Conservation (phyloP, 495 filamentous ascomycete species). For the Hypoxylon perforatum region DNA sequence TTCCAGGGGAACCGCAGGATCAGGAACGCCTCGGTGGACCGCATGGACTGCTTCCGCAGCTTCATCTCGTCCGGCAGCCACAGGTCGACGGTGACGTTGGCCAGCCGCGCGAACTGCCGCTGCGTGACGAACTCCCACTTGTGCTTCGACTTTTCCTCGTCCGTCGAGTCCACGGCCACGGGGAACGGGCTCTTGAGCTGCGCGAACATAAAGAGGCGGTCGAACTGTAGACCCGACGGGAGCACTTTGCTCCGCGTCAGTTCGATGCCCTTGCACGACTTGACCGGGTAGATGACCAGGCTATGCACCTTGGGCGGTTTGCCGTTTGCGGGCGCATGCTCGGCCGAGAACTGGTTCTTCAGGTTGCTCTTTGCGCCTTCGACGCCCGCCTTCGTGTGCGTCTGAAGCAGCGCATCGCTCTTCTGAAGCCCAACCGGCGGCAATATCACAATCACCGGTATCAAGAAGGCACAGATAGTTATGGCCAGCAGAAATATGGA, state of each 20-base stretch:
- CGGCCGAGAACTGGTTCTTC: slow-evolving; percentile 51
- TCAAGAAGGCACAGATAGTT: slow-evolving; percentile 59
- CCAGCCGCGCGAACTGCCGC: slow-evolving; percentile 75
- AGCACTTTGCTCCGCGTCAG: slow-evolving; percentile 73
- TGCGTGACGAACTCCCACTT: slow-evolving; percentile 87
- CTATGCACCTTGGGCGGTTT: slow-evolving; percentile 69
- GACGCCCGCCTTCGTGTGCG: slow-evolving; percentile 54
- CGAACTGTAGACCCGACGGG: slow-evolving; percentile 78
- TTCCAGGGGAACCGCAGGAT: slow-evolving; percentile 70
- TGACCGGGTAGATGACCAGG: slow-evolving; percentile 88
- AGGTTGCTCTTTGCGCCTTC: slow-evolving; percentile 54
- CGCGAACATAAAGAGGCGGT: slow-evolving; percentile 86
- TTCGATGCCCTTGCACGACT: slow-evolving; percentile 86
- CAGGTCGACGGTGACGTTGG: slow-evolving; percentile 79
- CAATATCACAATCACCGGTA: slow-evolving; percentile 60
- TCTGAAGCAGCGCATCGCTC: slow-evolving; percentile 60
- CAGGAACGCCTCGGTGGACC: slow-evolving; percentile 64
- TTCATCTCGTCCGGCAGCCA: slow-evolving; percentile 78
- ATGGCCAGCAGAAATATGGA: slow-evolving; percentile 55
- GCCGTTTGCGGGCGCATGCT: slow-evolving; percentile 46
- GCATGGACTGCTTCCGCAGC: slow-evolving; percentile 52
- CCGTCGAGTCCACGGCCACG: slow-evolving; percentile 48
- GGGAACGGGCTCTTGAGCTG: slow-evolving; percentile 69
- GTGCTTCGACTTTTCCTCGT: slow-evolving; percentile 58
- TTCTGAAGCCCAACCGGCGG: slow-evolving; percentile 56